phyloP scores from a whole-genome alignment of 306 rosid genomes.

The Calophaca sinica region DNA sequence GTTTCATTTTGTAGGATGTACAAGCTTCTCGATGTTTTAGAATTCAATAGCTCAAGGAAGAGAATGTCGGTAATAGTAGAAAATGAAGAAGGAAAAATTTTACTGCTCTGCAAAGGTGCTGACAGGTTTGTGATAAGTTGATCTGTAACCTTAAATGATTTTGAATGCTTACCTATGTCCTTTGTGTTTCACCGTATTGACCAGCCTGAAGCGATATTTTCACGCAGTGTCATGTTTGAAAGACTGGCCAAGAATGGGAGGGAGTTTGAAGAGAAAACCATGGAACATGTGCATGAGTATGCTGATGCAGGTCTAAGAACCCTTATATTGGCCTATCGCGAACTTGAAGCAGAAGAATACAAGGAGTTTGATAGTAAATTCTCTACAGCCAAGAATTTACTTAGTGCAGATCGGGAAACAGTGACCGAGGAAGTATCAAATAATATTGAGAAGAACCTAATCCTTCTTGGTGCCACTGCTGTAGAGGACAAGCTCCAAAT shows the following conservation, averaged over 20 bases:
- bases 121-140: slow-evolving; percentile 74
- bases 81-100: slow-evolving; percentile 71
- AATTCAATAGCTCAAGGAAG: slow-evolving; percentile 90
- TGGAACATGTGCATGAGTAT: slow-evolving; percentile 74
- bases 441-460: slow-evolving; percentile 71
- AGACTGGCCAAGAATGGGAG: slow-evolving; percentile 79
- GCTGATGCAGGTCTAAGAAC: slow-evolving; percentile 94
- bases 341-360: slow-evolving; percentile 77
- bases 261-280: slow-evolving; percentile 78
- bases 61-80: slow-evolving; percentile 96
- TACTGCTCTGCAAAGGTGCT: slow-evolving; percentile 91
- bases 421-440: slow-evolving; percentile 78
- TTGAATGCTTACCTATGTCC: not conserved
- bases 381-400: slow-evolving; percentile 65
- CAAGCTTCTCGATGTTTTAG: slow-evolving; percentile 83
- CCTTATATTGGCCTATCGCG: slow-evolving; percentile 80
- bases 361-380: slow-evolving; percentile 62
- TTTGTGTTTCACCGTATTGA: slow-evolving; percentile 24
- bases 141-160: slow-evolving; percentile 32
- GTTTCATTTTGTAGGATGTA: slow-evolving; percentile 65
- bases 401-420: slow-evolving; percentile 68
- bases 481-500: slow-evolving; percentile 98
- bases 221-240: slow-evolving; percentile 91
- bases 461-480: slow-evolving; percentile 97
- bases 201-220: slow-evolving; percentile 33